Base-by-base conservation (phyloP, 768 basidiomycete genomes). In the Mycena metata region DNA sequence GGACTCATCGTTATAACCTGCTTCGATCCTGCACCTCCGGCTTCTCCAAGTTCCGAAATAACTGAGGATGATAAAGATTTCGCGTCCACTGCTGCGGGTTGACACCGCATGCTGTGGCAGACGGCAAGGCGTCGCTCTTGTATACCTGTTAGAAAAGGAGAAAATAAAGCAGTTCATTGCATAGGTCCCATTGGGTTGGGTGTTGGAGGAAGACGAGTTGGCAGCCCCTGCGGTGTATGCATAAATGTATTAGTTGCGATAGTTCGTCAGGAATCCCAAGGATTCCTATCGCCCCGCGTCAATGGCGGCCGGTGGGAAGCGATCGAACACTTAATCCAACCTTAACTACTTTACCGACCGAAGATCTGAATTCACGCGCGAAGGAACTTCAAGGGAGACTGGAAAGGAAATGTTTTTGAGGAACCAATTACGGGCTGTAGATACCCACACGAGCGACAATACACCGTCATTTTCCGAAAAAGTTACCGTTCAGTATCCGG, bases 401-500 rank as follows among this genome's bases (percentile, higher is more conserved):
- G n/a, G 43, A 21, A 57, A 58, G 43, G 30, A 2, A 58, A 21
- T 15, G 54, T 50, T 50, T n/a, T 64, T 47, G 4, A 17, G 13
- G 41, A 30, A 56, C 43, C 46, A 60, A 41, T 50, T 50, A 19
- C 7, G 33, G 60, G 15, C 15, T 23, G 35, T 9, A 51, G n/a
- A 60, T 50, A 50, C 47, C 49, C n/a, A n/a, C 51, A 52, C 49
- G 42, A 16, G 41, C 12, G 19, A 9, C 19, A 16, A 19, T 17
- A 49, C 24, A 13, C 21, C 19, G 45, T 43, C 47, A 64, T 52
- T 67, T 64, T 57, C 66, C 62, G 30, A 64, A 68, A 49, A 71
- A 72, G 39, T 66, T 72, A 9, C 67, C 64, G 72, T 90, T 90
- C 59, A 89, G 76, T 82, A 89, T 86, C 69, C 85, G 84, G 61